Evolutionary conservation across 2,329 filamentous ascomycete genomes (phyloP), one percentile per base, ranked within the genome.

Genomic region (Diatrype stigma): DNA sequence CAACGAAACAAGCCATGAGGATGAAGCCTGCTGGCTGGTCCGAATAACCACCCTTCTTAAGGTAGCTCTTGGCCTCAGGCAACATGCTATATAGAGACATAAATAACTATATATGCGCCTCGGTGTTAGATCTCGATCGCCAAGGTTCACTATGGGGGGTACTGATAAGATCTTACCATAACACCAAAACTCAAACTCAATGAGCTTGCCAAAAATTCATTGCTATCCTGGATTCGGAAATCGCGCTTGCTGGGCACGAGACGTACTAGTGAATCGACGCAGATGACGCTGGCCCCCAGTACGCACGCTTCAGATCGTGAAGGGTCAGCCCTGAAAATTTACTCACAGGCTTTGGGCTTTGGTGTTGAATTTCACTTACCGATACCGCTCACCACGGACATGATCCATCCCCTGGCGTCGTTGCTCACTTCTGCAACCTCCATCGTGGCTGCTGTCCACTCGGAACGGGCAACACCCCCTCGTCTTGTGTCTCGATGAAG

Each of bases 131-230:
- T 23, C 5, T 14, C 22, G 3, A n/a, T 14, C 21, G 40, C 3
- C 19, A 6, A 22, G 6, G 4, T 17, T 40, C 34, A 32, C 17
- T 32, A 44, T 14, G 45, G 30, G n/a, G 17, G 35, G 4, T n/a
- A 32, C 10, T 14, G 48, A 37, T 28, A 19, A 51, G 22, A n/a
- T 66, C 82, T 58, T 70, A 96, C 92, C 91, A 99, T 96, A 44
- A 97, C 92, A 42, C 94, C 93, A 60, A 96, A 96, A 67, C 91
- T 96, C 57, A 99, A 73, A 70, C 92, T 96, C 54, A 97, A 73
- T 0, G 93, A 96, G 21, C 85, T 84, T 1, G 92, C 92, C 4
- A 96, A 78, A 67, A 99, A 99, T 21, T 77, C 77, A 73, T 89
- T 93, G 71, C 89, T 96, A 56, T 96, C 88, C 65, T 95, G 84